Conservation (phyloP, 257 asterid genomes). For the Capsicum rhomboideum region DNA sequence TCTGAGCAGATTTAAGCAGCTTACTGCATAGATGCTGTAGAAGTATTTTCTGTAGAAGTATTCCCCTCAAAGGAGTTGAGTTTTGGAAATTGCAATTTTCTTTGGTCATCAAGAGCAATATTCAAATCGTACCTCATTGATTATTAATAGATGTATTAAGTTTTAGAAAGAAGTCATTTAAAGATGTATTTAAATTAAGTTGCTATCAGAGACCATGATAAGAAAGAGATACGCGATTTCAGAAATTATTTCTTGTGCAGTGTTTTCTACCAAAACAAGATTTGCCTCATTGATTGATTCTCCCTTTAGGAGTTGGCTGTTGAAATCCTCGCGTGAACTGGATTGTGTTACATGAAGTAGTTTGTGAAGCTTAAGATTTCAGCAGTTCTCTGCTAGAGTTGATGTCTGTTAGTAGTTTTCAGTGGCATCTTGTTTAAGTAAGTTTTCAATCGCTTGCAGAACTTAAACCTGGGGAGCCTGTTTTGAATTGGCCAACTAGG, state of each 20-base stretch:
- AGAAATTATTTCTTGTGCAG: not conserved
- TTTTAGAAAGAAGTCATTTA: not conserved
- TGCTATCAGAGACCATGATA: not conserved
- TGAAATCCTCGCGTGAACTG: not conserved
- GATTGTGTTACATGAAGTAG: not conserved
- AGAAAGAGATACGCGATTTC: not conserved
- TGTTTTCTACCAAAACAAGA: not conserved
- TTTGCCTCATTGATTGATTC: not conserved
- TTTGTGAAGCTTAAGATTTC: not conserved
- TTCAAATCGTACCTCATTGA: not conserved
- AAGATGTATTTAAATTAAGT: not conserved
- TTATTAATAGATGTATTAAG: not conserved
- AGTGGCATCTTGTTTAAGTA: slow-evolving; percentile 7
- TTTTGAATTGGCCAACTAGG: slow-evolving; percentile 2
- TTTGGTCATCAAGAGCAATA: not conserved
- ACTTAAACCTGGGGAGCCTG: not conserved
- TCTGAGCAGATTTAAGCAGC: not conserved
- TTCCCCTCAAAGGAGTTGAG: not conserved
- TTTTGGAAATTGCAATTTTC: not conserved
- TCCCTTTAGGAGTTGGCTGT: not conserved
- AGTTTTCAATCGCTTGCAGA: slow-evolving; percentile 9
- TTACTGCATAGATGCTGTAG: not conserved
- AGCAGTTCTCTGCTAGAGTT: not conserved
- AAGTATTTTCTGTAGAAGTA: not conserved
- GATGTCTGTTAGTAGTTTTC: not conserved